phyloP scores from a whole-genome alignment of 345 rosid species.

The Schrenkiella parvula region DNA sequence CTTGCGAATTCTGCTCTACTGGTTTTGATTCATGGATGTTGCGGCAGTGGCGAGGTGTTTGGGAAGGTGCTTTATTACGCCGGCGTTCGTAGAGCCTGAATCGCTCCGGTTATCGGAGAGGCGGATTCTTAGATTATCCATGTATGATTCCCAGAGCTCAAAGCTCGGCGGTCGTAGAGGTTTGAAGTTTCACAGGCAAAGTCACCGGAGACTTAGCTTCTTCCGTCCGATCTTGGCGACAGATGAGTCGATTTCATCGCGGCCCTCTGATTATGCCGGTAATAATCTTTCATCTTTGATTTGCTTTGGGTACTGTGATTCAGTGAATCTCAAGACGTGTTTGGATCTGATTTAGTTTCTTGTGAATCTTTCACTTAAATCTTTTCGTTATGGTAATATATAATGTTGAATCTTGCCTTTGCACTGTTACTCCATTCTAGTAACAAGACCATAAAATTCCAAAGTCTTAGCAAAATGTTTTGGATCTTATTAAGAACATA shows the following conservation, averaged over 20 bases:
- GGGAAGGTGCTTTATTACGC: slow-evolving; percentile 4
- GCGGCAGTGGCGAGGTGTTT: slow-evolving; percentile 19
- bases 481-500: background rate
- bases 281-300: background rate
- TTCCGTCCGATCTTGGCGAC: slow-evolving; percentile 41
- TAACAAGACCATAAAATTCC: background rate
- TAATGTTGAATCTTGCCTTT: background rate
- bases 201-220: slow-evolving; percentile 30
- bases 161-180: background rate
- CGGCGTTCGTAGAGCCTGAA: slow-evolving; percentile 9
- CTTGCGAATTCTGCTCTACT: background rate
- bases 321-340: background rate
- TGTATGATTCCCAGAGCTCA: background rate
- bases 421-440: background rate
- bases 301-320: background rate
- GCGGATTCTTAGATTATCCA: slow-evolving; percentile 14
- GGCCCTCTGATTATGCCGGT: slow-evolving; percentile 24
- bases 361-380: background rate
- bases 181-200: slow-evolving; percentile 1
- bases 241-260: slow-evolving; percentile 40
- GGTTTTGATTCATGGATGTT: slow-evolving; percentile 18
- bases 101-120: slow-evolving; percentile 9
- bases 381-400: background rate
- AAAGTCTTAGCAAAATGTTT: background rate
- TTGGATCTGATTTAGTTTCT: background rate